Base-by-base conservation (phyloP, 1,284 basidiomycete genomes). In the Mycosarcoma maydis region DNA sequence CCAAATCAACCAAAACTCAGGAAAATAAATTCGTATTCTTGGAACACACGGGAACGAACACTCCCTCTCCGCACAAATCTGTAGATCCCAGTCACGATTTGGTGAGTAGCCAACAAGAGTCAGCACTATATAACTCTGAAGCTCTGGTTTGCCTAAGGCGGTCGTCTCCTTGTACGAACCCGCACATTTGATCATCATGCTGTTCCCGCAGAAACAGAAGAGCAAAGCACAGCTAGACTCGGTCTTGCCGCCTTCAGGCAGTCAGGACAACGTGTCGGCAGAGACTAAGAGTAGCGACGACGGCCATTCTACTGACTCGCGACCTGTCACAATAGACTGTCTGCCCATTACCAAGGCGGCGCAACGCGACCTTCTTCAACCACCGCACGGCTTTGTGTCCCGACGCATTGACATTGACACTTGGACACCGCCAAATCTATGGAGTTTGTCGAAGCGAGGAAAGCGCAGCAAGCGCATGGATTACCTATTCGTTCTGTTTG, bases 401-500 rank as follows among this genome's bases (percentile, higher is more conserved):
- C 19, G 37, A 39, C 6, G 37, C 37, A 39, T 39, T 10, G 37
- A 39, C 22, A 22, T 14, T 2, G 22, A 39, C 37, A 23, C 37
- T 20, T 39, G 37, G 37, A 16, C 20, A 22, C 37, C 37, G 20
- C 37, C 37, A 9, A 39, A 39, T 23, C 37, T 39, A 19, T 39
- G 37, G 37, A 39, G 37, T 39, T 11, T 39, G 4, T 39, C 37
- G 4, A 39, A 39, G 37, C 37, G 37, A n/a, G 39, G 39, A 6
- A 41, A 41, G 14, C 26, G 22, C 8, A 14, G 16, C 2, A 17
- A n/a, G 7, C 39, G 39, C 16, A 23, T 23, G 16, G 27, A 41
- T 24, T 41, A 41, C 39, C 3, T 41, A 23, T 41, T 41, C 11
- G 26, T 41, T 24, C 39, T 41, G 16, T 6, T 13, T 9, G 39